Evolutionary conservation across 2,329 filamentous ascomycete genomes (phyloP).

Genomic region (Pestalotiopsis sp.): DNA sequence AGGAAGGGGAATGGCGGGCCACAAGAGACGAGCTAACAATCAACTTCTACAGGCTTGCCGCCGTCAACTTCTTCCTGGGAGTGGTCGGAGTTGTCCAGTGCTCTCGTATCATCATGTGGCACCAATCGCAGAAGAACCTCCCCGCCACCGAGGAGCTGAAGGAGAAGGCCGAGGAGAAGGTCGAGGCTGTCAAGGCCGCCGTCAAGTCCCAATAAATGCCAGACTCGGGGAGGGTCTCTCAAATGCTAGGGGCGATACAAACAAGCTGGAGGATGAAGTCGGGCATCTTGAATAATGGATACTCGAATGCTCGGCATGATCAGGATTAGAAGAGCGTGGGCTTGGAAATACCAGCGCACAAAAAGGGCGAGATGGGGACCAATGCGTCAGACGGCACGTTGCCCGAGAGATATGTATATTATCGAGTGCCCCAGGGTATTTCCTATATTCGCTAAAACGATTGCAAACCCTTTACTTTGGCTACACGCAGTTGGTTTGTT

Average conservation of each 20-base stretch:
- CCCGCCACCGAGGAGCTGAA: conserved; percentile 29
- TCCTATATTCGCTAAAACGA: background rate
- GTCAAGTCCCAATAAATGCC: conserved; percentile 14
- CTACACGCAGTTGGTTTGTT: background rate
- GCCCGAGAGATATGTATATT: background rate
- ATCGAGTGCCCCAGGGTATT: background rate
- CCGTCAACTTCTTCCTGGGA: conserved; percentile 98
- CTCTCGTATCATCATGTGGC: conserved; percentile 71
- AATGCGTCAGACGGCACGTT: background rate
- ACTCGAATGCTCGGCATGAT: background rate
- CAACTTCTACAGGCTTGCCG: conserved; percentile 59
- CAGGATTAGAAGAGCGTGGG: background rate
- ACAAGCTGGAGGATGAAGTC: background rate
- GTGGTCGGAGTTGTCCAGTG: conserved; percentile 84
- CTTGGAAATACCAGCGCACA: background rate
- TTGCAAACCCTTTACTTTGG: background rate
- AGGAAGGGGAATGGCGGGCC: background rate
- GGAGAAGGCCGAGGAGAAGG: conserved; percentile 30
- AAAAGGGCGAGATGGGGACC: background rate
- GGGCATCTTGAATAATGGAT: background rate
- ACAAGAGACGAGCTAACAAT: background rate
- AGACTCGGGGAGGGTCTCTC: background rate
- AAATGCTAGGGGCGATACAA: background rate
- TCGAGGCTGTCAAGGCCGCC: conserved; percentile 14
- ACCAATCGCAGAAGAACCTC: conserved; percentile 60